Conservation (phyloP, 768 basidiomycete species). For the Termitomyces sp. region DNA sequence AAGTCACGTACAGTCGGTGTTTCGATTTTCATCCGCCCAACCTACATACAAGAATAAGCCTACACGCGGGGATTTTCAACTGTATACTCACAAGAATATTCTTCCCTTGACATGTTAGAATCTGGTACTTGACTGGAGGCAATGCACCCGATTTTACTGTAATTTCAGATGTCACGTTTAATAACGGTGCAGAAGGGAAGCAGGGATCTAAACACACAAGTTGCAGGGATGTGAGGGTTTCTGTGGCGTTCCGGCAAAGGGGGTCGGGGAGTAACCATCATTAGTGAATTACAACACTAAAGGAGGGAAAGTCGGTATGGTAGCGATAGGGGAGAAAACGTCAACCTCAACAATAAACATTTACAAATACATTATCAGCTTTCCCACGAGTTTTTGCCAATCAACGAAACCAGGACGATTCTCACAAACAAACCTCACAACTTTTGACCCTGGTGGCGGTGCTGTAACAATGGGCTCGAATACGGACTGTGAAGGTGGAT, state of each 20-base stretch:
- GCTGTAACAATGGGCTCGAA: not conserved
- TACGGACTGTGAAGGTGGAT: conserved; percentile 1
- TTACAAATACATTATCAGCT: conserved; percentile 21
- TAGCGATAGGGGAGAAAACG: conserved; percentile 14
- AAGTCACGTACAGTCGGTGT: conserved; percentile 63
- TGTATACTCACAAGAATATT: conserved; percentile 52
- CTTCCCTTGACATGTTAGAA: conserved; percentile 80
- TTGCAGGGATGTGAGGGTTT: conserved; percentile 44
- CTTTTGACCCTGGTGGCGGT: conserved; percentile 2
- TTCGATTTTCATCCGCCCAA: conserved; percentile 82
- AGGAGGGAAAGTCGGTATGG: conserved; percentile 4
- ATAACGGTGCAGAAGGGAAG: conserved; percentile 5
- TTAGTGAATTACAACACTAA: conserved; percentile 13
- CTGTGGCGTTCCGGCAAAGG: conserved; percentile 45
- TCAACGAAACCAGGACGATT: conserved; percentile 11
- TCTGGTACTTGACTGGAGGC: conserved; percentile 87
- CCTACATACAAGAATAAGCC: conserved; percentile 33
- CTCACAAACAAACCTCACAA: not conserved
- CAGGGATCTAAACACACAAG: conserved; percentile 27
- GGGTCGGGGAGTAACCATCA: conserved; percentile 36
- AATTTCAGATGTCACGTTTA: conserved; percentile 11
- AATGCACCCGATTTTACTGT: conserved; percentile 35
- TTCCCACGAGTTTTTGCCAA: conserved; percentile 23
- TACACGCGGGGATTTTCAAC: not conserved
- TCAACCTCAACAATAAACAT: conserved; percentile 24